Percentiles rank a stretch among this genome's conserved stretches.
Conservation (phyloP, 1,284 basidiomycete genomes). For the Hypsizygus ulmarius region DNA sequence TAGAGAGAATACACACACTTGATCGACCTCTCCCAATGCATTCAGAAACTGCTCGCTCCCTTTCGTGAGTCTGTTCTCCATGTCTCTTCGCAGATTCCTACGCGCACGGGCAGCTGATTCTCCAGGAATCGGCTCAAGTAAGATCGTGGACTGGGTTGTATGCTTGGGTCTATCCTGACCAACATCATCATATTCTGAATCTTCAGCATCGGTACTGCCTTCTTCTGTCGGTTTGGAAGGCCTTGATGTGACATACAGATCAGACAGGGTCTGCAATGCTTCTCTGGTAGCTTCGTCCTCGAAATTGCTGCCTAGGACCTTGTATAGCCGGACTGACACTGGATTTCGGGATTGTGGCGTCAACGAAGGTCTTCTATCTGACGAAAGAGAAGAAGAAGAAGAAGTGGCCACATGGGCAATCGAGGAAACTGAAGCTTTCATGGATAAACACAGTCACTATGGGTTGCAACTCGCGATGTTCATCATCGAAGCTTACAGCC, state of each 20-base stretch:
- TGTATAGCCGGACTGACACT: conserved; percentile 81
- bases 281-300: conserved; percentile 79
- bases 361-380: conserved; percentile 5
- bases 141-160: conserved; percentile 1
- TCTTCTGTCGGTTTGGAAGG: conserved; percentile 33
- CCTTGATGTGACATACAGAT: conserved; percentile 55
- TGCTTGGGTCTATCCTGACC: conserved; percentile 10
- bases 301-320: conserved; percentile 82
- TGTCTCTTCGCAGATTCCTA: conserved; percentile 78
- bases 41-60: conserved; percentile 80
- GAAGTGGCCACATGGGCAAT: conserved; percentile 9
- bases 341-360: conserved; percentile 49
- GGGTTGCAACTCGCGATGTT: too few relatives aligned
- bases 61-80: conserved; percentile 77
- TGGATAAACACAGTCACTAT: not conserved
- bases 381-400: conserved; percentile 3
- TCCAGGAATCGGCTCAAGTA: conserved; percentile 33
- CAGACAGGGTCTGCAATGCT: conserved; percentile 80
- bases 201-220: conserved; percentile 28
- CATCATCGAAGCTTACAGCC: too few relatives aligned
- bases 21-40: conserved; percentile 84
- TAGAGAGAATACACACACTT: conserved; percentile 51
- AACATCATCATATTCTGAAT: conserved; percentile 35
- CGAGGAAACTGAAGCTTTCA: conserved; percentile 11
- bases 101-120: conserved; percentile 69